Conservation (phyloP, 2,329 filamentous ascomycete genomes). For the Ophiostoma sp. region DNA sequence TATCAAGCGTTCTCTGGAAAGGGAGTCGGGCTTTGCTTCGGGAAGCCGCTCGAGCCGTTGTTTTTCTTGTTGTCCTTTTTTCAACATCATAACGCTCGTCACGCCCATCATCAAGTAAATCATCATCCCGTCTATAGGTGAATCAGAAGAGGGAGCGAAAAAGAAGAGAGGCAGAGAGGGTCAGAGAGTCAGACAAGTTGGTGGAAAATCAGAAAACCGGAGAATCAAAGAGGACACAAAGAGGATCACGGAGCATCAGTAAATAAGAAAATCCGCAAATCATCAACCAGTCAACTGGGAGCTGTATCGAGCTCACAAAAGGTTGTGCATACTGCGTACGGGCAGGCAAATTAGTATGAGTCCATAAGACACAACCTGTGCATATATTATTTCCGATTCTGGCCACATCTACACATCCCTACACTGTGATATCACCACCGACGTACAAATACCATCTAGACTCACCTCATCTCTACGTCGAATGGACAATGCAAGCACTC, state of each 20-base stretch:
- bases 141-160: neutral
- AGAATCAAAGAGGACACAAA: neutral
- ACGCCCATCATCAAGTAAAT: neutral
- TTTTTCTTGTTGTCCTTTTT: neutral
- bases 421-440: neutral
- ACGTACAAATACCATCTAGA: neutral
- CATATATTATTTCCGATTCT: neutral
- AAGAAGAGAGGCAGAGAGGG: neutral
- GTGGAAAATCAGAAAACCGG: neutral
- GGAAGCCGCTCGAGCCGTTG: neutral
- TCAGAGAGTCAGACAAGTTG: neutral
- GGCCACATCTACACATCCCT: neutral
- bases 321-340: neutral
- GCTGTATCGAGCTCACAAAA: neutral
- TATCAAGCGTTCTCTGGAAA: neutral
- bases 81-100: neutral
- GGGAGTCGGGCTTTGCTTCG: neutral
- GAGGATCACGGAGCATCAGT: neutral
- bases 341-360: neutral
- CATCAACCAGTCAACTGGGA: neutral
- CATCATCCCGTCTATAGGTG: neutral
- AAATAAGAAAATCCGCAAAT: conserved; percentile 1
- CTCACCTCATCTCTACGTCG: neutral
- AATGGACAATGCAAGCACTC: neutral
- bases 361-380: neutral